Evolutionary conservation across 1,284 basidiomycete genomes (phyloP).

Genomic region (Sporisorium iseilematis-ciliati): DNA sequence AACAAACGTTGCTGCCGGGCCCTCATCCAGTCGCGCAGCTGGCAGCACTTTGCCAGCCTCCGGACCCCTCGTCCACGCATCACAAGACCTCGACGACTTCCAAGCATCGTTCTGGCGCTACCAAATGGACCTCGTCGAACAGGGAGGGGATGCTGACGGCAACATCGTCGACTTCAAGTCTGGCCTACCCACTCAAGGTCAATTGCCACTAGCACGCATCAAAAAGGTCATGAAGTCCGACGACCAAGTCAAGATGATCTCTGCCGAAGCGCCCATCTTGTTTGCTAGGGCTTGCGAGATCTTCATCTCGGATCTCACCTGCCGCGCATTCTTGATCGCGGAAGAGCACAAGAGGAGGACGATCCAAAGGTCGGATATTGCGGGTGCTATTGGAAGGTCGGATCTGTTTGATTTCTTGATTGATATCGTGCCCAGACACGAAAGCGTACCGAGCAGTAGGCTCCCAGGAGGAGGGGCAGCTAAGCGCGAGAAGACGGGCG

Average conservation of each 20-base stretch:
- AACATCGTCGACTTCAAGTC: slow-evolving; percentile 62
- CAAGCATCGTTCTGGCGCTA: slow-evolving; percentile 64
- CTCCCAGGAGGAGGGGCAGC: slow-evolving; percentile 48
- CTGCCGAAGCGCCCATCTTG: slow-evolving; percentile 68
- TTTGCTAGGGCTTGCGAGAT: slow-evolving; percentile 69
- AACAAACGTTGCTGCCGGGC: slow-evolving; percentile 8
- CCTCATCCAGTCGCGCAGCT: slow-evolving; percentile 32
- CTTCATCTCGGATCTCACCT: slow-evolving; percentile 69
- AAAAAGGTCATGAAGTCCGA: slow-evolving; percentile 70
- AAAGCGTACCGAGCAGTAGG: slow-evolving; percentile 54
- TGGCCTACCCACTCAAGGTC: slow-evolving; percentile 57
- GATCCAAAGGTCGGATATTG: slow-evolving; percentile 66
- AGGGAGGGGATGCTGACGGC: slow-evolving; percentile 59
- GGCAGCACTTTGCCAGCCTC: slow-evolving; percentile 21
- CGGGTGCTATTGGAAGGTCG: slow-evolving; percentile 63
- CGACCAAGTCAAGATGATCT: slow-evolving; percentile 69
- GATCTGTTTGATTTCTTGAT: slow-evolving; percentile 70
- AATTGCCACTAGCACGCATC: slow-evolving; percentile 67
- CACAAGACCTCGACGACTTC: slow-evolving; percentile 55
- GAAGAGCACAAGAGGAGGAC: slow-evolving; percentile 67
- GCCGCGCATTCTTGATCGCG: slow-evolving; percentile 67
- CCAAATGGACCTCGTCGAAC: slow-evolving; percentile 64
- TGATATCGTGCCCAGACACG: slow-evolving; percentile 66
- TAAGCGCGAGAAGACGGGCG: slow-evolving; percentile 49
- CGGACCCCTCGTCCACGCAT: slow-evolving; percentile 46